These are phyloP conservation scores for Picochlorum sp. DNA, from an alignment of 139 green algal genomes.

Conservation along the genomic window DNA sequence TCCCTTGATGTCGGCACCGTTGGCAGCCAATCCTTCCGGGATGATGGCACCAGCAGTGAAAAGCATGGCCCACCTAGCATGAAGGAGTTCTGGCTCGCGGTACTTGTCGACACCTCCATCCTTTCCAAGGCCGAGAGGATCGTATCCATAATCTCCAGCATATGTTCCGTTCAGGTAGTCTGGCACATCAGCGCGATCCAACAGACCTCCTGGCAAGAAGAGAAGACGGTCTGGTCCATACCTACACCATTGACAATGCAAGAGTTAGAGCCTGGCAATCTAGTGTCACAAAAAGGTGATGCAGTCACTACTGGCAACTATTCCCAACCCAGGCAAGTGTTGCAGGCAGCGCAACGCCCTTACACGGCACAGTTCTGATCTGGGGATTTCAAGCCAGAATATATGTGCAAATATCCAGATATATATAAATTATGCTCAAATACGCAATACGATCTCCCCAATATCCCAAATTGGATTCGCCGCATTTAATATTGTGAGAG, in stretches of 20 bases:
- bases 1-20: slow-evolving; percentile 74
- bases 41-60: slow-evolving; percentile 90
- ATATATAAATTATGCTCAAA: too few relatives aligned
- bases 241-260: background rate
- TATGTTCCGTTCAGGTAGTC: slow-evolving; percentile 80
- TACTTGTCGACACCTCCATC: slow-evolving; percentile 80
- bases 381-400: too few relatives aligned
- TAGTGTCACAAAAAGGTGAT: background rate
- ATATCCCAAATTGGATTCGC: too few relatives aligned
- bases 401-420: too few relatives aligned
- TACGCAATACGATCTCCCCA: too few relatives aligned
- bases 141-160: slow-evolving; percentile 87
- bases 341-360: too few relatives aligned
- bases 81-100: slow-evolving; percentile 82
- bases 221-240: slow-evolving; percentile 69
- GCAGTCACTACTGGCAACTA: too few relatives aligned
- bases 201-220: slow-evolving; percentile 77
- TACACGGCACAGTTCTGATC: too few relatives aligned
- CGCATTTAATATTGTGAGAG: too few relatives aligned
- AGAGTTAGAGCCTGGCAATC: background rate
- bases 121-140: slow-evolving; percentile 85
- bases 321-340: too few relatives aligned
- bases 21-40: slow-evolving; percentile 86
- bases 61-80: slow-evolving; percentile 98
- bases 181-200: slow-evolving; percentile 66